Base-by-base conservation (phyloP, 768 basidiomycete species). In the Naganishia friedmannii region DNA sequence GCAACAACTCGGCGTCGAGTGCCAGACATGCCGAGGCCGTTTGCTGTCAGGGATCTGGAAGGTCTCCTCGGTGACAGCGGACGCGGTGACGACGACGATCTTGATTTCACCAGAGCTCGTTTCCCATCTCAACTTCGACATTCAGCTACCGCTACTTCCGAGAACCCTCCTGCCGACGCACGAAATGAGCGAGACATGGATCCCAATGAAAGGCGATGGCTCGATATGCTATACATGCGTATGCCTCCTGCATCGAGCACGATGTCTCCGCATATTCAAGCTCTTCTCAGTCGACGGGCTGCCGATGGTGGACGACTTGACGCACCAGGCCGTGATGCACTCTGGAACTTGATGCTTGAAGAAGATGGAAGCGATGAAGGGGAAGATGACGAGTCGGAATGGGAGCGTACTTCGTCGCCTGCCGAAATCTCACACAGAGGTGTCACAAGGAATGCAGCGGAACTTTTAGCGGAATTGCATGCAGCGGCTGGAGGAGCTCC, bases 81-180 rank as follows among this genome's bases (percentile, higher is more conserved):
- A 3, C n/a, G 34, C 17, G 42, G 60, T 9, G 60, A 63, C 9
- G 60, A 63, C 1, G 37, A 46, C 7, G 60, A 45, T 15, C 26
- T 63, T 17, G 60, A 63, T 8, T 45, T 63, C 42, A 15, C 39
- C 10, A 34, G 60, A 63, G 60, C 60, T 42, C 60, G 60, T 26
- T 45, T 42, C 39, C 60, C 60, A n/a, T 63, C 60, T 4, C 60
- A 29, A 63, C 60, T 63, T 42, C 60, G 60, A 29, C 60, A 63
- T 13, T 63, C 60, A 10, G 60, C 60, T 21, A 63, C 39, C 8
- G 60, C 60, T 10, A 45, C 10, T 42, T 26, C 60, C 21, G 60
- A 45, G 15, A 63, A 63, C 29, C 39, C 60, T 13, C 37, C 42
- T 29, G n/a, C 60, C n/a, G 42, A 26, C 29, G 39, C 39, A 9